phyloP scores from a whole-genome alignment of 768 basidiomycete genomes.

The Lenzites betulinus region DNA sequence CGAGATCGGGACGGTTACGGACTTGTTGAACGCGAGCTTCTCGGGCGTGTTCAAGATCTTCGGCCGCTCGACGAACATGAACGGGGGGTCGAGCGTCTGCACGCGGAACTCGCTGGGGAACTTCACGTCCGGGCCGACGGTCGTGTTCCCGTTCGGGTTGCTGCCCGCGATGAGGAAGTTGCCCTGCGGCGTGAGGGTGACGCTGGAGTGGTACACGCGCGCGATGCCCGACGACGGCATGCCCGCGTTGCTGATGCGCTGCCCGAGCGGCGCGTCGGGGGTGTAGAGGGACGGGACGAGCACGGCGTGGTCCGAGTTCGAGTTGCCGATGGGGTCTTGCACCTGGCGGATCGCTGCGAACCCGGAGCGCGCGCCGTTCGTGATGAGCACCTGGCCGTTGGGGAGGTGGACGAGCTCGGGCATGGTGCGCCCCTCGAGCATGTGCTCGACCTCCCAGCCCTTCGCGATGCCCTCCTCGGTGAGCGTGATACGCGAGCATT shows the following conservation, averaged over 20 bases:
- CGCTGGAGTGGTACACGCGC: conserved; percentile 79
- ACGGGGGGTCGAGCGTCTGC: conserved; percentile 85
- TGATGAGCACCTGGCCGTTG: conserved; percentile 71
- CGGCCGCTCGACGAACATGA: conserved; percentile 67
- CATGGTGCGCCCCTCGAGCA: conserved; percentile 77
- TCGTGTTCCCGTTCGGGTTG: conserved; percentile 80
- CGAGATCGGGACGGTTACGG: conserved; percentile 48
- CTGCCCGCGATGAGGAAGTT: conserved; percentile 80
- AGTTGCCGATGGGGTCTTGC: conserved; percentile 62
- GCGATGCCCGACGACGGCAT: conserved; percentile 69
- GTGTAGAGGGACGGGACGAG: conserved; percentile 69
- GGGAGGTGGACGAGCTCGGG: conserved; percentile 81
- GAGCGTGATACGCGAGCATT: conserved; percentile 71
- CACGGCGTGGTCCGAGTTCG: conserved; percentile 77
- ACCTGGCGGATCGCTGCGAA: conserved; percentile 81
- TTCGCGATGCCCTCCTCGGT: conserved; percentile 61
- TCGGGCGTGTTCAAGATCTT: conserved; percentile 39
- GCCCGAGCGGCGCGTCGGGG: conserved; percentile 51
- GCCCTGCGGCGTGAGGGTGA: conserved; percentile 72
- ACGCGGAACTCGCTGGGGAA: conserved; percentile 89
- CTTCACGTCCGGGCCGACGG: conserved; percentile 44
- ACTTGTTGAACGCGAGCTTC: conserved; percentile 48
- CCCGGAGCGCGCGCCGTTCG: conserved; percentile 74
- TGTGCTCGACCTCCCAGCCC: conserved; percentile 76
- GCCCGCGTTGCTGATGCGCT: conserved; percentile 58